These are phyloP conservation scores for Verticillium nonalfalfae DNA, from an alignment of 2,329 filamentous ascomycete genomes.

Conservation along the genomic window DNA sequence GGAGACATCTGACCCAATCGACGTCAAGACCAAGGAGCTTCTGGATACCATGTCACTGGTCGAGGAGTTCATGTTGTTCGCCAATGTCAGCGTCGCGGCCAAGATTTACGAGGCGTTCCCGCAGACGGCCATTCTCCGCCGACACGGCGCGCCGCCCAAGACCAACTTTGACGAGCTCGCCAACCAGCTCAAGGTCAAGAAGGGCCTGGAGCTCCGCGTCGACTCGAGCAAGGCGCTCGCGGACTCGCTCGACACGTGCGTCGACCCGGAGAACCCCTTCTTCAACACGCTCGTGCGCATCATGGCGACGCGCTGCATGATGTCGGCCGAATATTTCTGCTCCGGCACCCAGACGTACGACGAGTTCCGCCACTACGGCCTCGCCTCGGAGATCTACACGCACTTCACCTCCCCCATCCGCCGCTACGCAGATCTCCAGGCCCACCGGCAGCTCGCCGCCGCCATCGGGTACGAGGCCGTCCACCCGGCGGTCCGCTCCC, in stretches of 20 bases:
- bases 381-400: conserved; percentile 95
- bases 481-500: conserved; percentile 74
- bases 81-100: conserved; percentile 88
- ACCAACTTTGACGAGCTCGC: conserved; percentile 94
- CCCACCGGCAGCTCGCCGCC: conserved; percentile 88
- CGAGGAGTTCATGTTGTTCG: conserved; percentile 98
- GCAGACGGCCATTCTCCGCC: conserved; percentile 87
- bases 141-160: conserved; percentile 86
- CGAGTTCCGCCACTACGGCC: conserved; percentile 94
- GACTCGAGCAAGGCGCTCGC: conserved; percentile 92
- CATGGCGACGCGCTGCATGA: conserved; percentile 98
- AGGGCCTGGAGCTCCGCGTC: conserved; percentile 69
- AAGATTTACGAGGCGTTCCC: conserved; percentile 91
- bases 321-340: conserved; percentile 97
- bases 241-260: conserved; percentile 80
- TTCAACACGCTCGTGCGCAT: conserved; percentile 98
- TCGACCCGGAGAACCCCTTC: conserved; percentile 77
- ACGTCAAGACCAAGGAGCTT: conserved; percentile 91
- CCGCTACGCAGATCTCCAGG: conserved; percentile 93
- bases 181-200: conserved; percentile 85
- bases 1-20: conserved; percentile 91
- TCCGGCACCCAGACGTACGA: conserved; percentile 87
- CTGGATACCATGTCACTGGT: conserved; percentile 96
- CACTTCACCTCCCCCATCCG: conserved; percentile 98
- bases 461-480: conserved; percentile 89